Percentiles rank a stretch among this genome's conserved stretches.
Evolutionary conservation across 306 rosid species (phyloP).

Genomic region (Vachellia pachyceras): DNA sequence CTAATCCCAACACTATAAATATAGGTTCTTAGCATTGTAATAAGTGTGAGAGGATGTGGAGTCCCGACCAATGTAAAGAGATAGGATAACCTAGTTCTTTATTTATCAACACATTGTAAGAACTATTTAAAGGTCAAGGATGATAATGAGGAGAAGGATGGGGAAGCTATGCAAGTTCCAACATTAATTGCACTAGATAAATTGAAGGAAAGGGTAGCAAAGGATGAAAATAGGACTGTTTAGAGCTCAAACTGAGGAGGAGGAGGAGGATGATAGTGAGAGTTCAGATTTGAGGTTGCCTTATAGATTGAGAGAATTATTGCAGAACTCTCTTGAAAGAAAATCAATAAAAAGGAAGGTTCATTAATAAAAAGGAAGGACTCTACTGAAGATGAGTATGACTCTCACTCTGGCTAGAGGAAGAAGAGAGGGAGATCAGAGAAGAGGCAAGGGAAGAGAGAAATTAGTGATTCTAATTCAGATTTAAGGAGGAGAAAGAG

Average conservation of each 20-base stretch:
- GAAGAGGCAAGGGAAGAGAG: constrained; percentile 69
- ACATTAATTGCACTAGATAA: constrained; percentile 64
- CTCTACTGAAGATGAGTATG: constrained; percentile 53
- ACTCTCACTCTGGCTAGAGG: constrained; percentile 57
- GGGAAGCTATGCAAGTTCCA: constrained; percentile 57
- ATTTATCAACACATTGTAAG: too few relatives aligned
- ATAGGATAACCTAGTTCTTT: too few relatives aligned
- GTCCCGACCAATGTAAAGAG: too few relatives aligned
- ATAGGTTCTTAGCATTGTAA: too few relatives aligned
- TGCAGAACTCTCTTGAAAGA: constrained; percentile 69
- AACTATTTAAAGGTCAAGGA: constrained; percentile 80
- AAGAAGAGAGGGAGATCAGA: constrained; percentile 80
- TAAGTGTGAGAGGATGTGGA: too few relatives aligned
- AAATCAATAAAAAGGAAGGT: constrained; percentile 47
- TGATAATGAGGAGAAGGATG: constrained; percentile 68
- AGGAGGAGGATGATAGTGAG: constrained; percentile 67
- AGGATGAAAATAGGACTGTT: constrained; percentile 44
- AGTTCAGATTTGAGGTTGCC: constrained; percentile 75
- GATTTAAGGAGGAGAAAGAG: too few relatives aligned
- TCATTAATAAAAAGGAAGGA: constrained; percentile 52
- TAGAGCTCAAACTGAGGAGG: constrained; percentile 74
- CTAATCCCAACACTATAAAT: too few relatives aligned
- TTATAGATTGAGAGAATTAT: constrained; percentile 83
- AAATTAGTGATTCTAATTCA: constrained; percentile 27
- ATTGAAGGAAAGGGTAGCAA: constrained; percentile 62